Base-by-base conservation (phyloP, 768 basidiomycete genomes). In the Amylocystis lapponica region DNA sequence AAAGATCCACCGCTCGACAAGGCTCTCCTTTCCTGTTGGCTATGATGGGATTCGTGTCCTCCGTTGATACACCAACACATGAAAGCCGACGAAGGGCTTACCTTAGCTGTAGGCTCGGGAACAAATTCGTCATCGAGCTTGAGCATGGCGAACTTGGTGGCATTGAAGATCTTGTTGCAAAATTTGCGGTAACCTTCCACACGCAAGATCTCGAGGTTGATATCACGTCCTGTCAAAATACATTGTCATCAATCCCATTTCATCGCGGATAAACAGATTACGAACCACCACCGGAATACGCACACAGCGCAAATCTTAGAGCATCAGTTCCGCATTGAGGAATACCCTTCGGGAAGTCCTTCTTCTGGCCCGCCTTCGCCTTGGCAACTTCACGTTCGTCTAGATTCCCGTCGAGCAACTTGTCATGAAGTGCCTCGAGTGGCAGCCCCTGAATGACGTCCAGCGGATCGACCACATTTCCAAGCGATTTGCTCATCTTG, bases 151-250 rank as follows among this genome's bases (percentile, higher is more conserved):
- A 99, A 98, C 65, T 94, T 94, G 36, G 93, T 97, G 1, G 96
- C 96, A 59, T 99, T 99, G 76, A 95, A 98, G 21, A 98, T 81
- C 72, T 98, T 98, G 71, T 99, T 99, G 71, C 96, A 98, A 72
- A 99, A 99, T 66, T 98, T 98, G 65, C 96, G 82, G 65, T 98
- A 98, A 2, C 94, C 96, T 66, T 98, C 94, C 25, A 98, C 92
- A 40, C 93, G 83, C 49, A 91, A 66, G 53, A 99, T 93, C 60
- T 98, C 93, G 48, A 99, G 70, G 62, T 97, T 96, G 69, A 99
- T 95, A 65, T 98, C 95, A 34, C 94, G 87, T 22, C 92, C 93
- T 92, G 46, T 7, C 31, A 39, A 27, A 12, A 33, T 13, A 16
- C 25, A 48, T 38, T 21, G 30, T 2, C 9, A 36, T 26, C 11